Conservation (phyloP, 768 basidiomycete genomes). For the Leccinum subgranulosum region DNA sequence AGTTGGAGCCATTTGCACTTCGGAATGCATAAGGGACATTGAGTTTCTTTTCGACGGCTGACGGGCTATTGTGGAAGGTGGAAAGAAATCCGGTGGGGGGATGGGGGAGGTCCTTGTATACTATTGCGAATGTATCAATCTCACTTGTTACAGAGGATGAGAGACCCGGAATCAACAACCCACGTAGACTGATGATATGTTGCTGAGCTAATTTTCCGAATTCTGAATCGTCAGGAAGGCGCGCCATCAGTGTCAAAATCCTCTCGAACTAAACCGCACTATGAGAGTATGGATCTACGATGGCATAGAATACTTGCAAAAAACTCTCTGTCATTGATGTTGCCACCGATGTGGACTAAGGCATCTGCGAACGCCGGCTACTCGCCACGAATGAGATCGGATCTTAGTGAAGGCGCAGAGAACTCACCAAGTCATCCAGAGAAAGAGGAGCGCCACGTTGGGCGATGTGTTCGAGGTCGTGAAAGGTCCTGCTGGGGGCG, state of each 20-base stretch:
- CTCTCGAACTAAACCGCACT: constrained; percentile 53
- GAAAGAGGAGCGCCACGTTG: constrained; percentile 26
- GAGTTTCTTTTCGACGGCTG: background rate
- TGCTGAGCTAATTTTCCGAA: constrained; percentile 42
- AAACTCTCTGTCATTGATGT: constrained; percentile 56
- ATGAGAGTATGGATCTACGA: constrained; percentile 4
- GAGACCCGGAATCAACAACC: constrained; percentile 24
- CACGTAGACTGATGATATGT: constrained; percentile 53
- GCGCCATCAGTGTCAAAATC: constrained; percentile 58
- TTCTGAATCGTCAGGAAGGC: constrained; percentile 33
- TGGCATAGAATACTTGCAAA: constrained; percentile 40
- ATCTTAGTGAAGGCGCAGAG: background rate
- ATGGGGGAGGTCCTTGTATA: constrained; percentile 79
- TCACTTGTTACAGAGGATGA: background rate
- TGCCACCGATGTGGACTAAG: constrained; percentile 38
- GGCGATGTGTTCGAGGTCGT: constrained; percentile 30
- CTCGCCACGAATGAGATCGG: no score
- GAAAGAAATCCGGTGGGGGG: constrained; percentile 58
- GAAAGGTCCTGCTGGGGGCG: constrained; percentile 14
- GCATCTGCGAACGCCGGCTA: constrained; percentile 53
- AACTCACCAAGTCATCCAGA: constrained; percentile 27
- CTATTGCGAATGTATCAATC: constrained; percentile 31
- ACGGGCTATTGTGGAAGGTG: constrained; percentile 5
- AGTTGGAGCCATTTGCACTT: constrained; percentile 57
- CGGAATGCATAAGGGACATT: constrained; percentile 50